Conservation (phyloP, 2,329 filamentous ascomycete species). For the Blastomyces parvus region DNA sequence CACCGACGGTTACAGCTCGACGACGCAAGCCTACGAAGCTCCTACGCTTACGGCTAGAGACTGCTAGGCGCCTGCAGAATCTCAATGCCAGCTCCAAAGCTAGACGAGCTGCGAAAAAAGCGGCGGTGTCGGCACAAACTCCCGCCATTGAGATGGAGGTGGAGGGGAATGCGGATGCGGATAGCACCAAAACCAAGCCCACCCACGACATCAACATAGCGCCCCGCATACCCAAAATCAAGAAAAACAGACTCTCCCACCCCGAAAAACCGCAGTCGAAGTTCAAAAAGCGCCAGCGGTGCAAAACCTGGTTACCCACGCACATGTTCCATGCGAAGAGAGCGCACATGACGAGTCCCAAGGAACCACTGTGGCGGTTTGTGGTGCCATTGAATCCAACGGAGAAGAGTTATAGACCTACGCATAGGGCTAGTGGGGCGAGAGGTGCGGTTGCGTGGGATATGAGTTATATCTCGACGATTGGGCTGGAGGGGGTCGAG, state of each 20-base stretch:
- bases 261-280: slow-evolving; percentile 54
- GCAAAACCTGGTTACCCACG: slow-evolving; percentile 91
- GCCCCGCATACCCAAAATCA: slow-evolving; percentile 52
- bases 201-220: slow-evolving; percentile 26
- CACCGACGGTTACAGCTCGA: slow-evolving; percentile 61
- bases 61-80: slow-evolving; percentile 58
- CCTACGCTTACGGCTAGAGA: slow-evolving; percentile 56
- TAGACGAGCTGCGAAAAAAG: slow-evolving; percentile 37
- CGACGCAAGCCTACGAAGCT: slow-evolving; percentile 38
- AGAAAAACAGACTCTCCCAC: slow-evolving; percentile 60
- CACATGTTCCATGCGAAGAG: slow-evolving; percentile 91
- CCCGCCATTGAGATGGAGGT: slow-evolving; percentile 17
- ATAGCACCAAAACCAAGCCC: slow-evolving; percentile 13
- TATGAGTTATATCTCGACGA: slow-evolving; percentile 84
- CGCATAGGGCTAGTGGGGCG: slow-evolving; percentile 66
- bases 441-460: slow-evolving; percentile 83
- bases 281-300: slow-evolving; percentile 73
- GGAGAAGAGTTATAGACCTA: slow-evolving; percentile 80
- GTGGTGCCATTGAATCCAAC: slow-evolving; percentile 75
- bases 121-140: slow-evolving; percentile 19
- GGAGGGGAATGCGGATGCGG: not conserved
- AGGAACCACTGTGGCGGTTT: slow-evolving; percentile 80
- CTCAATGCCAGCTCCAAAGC: slow-evolving; percentile 43
- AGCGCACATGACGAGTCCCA: slow-evolving; percentile 74
- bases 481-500: slow-evolving; percentile 61